Evolutionary conservation across 2,329 filamentous ascomycete genomes (phyloP).

Genomic region (Colletotrichum costaricense): DNA sequence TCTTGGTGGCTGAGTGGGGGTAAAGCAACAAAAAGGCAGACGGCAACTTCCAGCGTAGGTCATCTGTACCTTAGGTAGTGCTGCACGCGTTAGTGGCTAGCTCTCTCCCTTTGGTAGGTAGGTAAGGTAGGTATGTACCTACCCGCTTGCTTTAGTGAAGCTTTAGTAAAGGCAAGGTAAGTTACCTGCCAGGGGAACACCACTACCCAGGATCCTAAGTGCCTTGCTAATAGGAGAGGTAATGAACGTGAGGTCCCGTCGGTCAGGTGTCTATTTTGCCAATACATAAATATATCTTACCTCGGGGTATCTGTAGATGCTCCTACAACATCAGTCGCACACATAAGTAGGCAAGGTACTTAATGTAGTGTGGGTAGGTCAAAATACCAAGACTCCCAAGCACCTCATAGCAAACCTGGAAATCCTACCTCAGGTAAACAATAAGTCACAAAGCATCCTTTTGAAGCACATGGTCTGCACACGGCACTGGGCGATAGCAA

Average conservation of each 20-base stretch:
- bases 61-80: too few relatives aligned
- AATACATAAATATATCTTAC: neutral
- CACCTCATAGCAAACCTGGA: neutral
- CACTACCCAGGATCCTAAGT: too few relatives aligned
- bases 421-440: neutral
- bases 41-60: too few relatives aligned
- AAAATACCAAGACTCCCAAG: neutral
- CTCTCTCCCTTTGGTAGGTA: too few relatives aligned
- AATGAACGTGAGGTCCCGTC: neutral
- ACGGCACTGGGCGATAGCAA: neutral
- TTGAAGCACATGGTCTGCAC: neutral
- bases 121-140: too few relatives aligned
- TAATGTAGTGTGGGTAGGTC: neutral
- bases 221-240: too few relatives aligned
- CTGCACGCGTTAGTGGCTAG: too few relatives aligned
- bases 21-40: neutral
- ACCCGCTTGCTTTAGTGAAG: too few relatives aligned
- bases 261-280: neutral
- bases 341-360: too few relatives aligned
- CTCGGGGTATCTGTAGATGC: neutral
- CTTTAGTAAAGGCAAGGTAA: neutral
- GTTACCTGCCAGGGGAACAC: neutral
- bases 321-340: neutral
- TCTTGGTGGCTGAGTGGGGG: slow-evolving; percentile 5
- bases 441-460: neutral